A percentile compares a stretch with the other conserved stretches of the same genome.
These are phyloP conservation scores for Brettanomyces custersianus DNA, from an alignment of 805 yeast genomes.

Conservation along the genomic window DNA sequence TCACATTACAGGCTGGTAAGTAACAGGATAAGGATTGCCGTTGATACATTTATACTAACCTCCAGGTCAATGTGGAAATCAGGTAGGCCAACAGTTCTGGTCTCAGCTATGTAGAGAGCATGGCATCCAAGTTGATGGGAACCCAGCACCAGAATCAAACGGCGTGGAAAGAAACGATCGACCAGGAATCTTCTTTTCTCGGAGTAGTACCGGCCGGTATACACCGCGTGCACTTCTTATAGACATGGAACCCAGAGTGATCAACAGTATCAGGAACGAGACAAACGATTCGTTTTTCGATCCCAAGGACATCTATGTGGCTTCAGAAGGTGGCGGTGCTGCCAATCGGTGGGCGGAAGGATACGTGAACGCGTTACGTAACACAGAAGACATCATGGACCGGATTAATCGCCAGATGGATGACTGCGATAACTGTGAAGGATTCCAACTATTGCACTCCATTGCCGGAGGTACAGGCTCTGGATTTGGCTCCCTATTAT, in stretches of 20 bases:
- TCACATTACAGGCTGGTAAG: constrained; percentile 56
- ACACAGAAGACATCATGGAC: constrained; percentile 68
- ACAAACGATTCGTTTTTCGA: constrained; percentile 47
- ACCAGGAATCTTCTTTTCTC: constrained; percentile 75
- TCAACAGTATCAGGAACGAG: constrained; percentile 40
- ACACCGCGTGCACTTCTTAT: constrained; percentile 83
- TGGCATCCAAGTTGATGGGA: constrained; percentile 1
- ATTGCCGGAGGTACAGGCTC: constrained; percentile 99
- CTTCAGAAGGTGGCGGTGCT: constrained; percentile 84
- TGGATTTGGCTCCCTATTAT: constrained; percentile 78
- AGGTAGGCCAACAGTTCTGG: constrained; percentile 86
- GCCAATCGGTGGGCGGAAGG: constrained; percentile 97
- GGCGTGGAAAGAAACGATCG: constrained; percentile 47
- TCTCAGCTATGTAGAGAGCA: constrained; percentile 3
- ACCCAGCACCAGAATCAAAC: constrained; percentile 8
- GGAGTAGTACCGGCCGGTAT: constrained; percentile 59
- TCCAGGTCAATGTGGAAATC: constrained; percentile 92
- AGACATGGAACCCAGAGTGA: constrained; percentile 87
- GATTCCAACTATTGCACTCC: constrained; percentile 85
- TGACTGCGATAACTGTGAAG: constrained; percentile 80
- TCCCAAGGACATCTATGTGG: constrained; percentile 70
- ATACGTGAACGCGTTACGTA: constrained; percentile 59
- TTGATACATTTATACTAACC: too few relatives aligned
- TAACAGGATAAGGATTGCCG: constrained; percentile 4
- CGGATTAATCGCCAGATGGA: constrained; percentile 87